Conservation (phyloP, 495 filamentous ascomycete genomes). For the Trypethelium eluteriae region DNA sequence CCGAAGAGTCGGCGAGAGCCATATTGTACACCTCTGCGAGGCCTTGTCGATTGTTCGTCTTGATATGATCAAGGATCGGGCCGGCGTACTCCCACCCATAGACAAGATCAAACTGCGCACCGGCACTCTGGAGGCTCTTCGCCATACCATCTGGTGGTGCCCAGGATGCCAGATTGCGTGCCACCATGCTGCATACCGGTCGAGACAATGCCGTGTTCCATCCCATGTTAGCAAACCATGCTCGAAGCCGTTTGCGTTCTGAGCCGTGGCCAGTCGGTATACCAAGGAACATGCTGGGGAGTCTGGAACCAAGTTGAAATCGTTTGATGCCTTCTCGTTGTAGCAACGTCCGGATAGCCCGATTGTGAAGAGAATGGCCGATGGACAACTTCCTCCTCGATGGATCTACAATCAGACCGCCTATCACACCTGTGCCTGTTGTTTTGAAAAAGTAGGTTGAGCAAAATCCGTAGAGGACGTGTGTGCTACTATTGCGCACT, state of each 20-base stretch:
- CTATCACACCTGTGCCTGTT: slow-evolving; percentile 65
- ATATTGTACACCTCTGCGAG: slow-evolving; percentile 76
- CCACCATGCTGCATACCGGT: slow-evolving; percentile 57
- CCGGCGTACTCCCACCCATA: slow-evolving; percentile 72
- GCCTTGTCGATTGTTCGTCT: slow-evolving; percentile 66
- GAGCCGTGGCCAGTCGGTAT: slow-evolving; percentile 54
- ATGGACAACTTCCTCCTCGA: slow-evolving; percentile 75
- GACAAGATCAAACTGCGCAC: slow-evolving; percentile 67
- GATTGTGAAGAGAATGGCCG: slow-evolving; percentile 73
- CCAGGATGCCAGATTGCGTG: slow-evolving; percentile 64
- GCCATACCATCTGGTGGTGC: slow-evolving; percentile 64
- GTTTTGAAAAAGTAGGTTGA: slow-evolving; percentile 72
- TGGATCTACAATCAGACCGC: slow-evolving; percentile 76
- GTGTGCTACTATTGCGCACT: slow-evolving; percentile 82
- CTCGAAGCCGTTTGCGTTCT: slow-evolving; percentile 43
- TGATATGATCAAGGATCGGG: slow-evolving; percentile 65
- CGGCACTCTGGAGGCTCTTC: slow-evolving; percentile 59
- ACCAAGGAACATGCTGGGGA: slow-evolving; percentile 72
- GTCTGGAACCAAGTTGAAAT: slow-evolving; percentile 68
- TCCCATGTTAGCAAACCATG: slow-evolving; percentile 61
- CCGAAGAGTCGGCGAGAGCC: slow-evolving; percentile 61
- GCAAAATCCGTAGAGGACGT: slow-evolving; percentile 80
- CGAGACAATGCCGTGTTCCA: slow-evolving; percentile 60
- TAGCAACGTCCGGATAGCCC: slow-evolving; percentile 65
- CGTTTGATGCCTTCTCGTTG: slow-evolving; percentile 61